Evolutionary conservation across 2,329 filamentous ascomycete species (phyloP).

Genomic region (Delphinella strobiligena): DNA sequence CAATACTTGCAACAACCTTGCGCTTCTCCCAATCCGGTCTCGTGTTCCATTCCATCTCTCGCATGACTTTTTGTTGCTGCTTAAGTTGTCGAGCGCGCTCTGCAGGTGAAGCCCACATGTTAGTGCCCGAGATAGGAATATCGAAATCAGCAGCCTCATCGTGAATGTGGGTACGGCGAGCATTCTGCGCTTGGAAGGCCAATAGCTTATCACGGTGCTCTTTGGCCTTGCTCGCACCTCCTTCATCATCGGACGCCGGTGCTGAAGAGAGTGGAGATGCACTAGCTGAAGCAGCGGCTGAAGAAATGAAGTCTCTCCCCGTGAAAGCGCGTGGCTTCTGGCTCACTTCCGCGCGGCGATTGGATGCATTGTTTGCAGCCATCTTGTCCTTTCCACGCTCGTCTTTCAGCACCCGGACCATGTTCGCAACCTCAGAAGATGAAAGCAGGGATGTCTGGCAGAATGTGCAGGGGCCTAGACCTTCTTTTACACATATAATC

Average conservation of each 20-base stretch:
- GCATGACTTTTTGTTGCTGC: conserved; percentile 68
- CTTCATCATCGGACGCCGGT: conserved; percentile 19
- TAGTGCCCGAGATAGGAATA: conserved; percentile 47
- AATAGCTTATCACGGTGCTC: conserved; percentile 73
- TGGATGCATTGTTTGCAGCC: conserved; percentile 62
- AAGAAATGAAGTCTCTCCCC: conserved; percentile 23
- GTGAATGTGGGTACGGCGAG: conserved; percentile 67
- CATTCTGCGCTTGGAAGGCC: conserved; percentile 75
- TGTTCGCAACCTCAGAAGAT: conserved; percentile 62
- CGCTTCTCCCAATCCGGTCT: conserved; percentile 82
- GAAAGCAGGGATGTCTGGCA: conserved; percentile 66
- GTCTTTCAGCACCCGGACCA: conserved; percentile 71
- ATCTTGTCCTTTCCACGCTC: conserved; percentile 81
- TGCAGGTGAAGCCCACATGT: conserved; percentile 73
- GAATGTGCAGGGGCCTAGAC: conserved; percentile 85
- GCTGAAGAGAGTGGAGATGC: conserved; percentile 24
- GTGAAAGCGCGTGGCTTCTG: conserved; percentile 23
- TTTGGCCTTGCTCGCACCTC: conserved; percentile 51
- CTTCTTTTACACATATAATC: conserved; percentile 88
- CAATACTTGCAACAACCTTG: conserved; percentile 71
- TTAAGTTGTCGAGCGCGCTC: conserved; percentile 76
- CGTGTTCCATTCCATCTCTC: conserved; percentile 79
- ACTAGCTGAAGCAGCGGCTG: conserved; percentile 22
- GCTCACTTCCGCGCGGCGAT: conserved; percentile 55
- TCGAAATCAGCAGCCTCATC: conserved; percentile 75